These are phyloP conservation scores for Colletotrichum sp. DNA, from an alignment of 2,329 filamentous ascomycete genomes.

Conservation along the genomic window DNA sequence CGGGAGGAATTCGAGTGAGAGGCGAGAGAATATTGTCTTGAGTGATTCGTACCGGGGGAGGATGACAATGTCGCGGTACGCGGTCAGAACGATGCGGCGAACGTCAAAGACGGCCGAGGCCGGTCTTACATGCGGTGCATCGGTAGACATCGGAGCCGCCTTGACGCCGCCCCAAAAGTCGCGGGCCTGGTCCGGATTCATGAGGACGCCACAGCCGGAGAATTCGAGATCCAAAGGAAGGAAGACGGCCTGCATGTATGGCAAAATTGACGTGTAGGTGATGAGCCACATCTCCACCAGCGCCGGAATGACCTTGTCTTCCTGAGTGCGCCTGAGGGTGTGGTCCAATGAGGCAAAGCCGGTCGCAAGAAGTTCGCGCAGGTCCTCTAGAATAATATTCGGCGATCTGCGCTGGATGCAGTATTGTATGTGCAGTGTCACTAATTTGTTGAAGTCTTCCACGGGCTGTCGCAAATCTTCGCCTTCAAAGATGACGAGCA, in stretches of 20 bases:
- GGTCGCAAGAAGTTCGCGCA: constrained; percentile 76
- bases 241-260: constrained; percentile 95
- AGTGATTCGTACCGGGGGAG: constrained; percentile 87
- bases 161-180: constrained; percentile 88
- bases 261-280: constrained; percentile 87
- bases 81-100: constrained; percentile 83
- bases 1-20: constrained; percentile 80
- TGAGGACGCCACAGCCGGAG: constrained; percentile 79
- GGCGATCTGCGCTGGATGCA: constrained; percentile 78
- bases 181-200: constrained; percentile 78
- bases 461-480: constrained; percentile 81
- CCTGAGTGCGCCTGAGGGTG: constrained; percentile 77
- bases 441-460: constrained; percentile 82
- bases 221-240: constrained; percentile 93
- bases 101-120: constrained; percentile 74
- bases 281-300: constrained; percentile 94
- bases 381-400: constrained; percentile 74
- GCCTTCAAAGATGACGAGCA: constrained; percentile 81
- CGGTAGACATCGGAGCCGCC: constrained; percentile 35
- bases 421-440: constrained; percentile 78
- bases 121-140: constrained; percentile 48
- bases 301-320: constrained; percentile 87
- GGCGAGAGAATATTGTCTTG: constrained; percentile 86
- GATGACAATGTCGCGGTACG: constrained; percentile 88
- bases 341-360: constrained; percentile 89